phyloP scores from a whole-genome alignment of 176 grass and related monocot species.

The Triticum urartu region DNA sequence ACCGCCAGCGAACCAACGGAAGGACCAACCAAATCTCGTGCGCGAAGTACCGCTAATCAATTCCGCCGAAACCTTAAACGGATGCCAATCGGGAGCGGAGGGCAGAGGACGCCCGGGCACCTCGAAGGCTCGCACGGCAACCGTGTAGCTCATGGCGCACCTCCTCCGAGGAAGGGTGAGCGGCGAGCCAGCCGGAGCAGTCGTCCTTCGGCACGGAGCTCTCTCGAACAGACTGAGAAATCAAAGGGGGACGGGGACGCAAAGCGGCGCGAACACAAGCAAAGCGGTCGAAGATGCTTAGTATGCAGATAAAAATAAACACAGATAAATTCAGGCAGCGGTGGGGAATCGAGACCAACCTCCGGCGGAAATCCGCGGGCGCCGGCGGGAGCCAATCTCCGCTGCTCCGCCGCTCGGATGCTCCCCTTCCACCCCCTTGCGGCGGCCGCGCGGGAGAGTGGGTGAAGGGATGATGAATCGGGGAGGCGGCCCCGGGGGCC shows the following conservation, averaged over 20 bases:
- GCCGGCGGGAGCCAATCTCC: not conserved
- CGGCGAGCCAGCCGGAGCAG: too few relatives aligned
- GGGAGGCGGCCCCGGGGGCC: not conserved
- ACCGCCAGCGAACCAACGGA: not conserved
- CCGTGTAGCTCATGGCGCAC: too few relatives aligned
- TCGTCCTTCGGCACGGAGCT: too few relatives aligned
- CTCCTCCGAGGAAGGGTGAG: not conserved
- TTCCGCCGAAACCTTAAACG: conserved; percentile 29
- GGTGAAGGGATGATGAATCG: not conserved
- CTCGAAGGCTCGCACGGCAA: not conserved
- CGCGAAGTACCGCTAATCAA: conserved; percentile 10
- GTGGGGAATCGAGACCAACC: conserved; percentile 25
- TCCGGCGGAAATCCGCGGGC: conserved; percentile 28
- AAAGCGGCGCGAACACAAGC: too few relatives aligned
- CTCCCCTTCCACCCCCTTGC: not conserved
- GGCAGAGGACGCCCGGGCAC: not conserved
- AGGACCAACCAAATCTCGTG: conserved; percentile 32
- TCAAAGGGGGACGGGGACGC: too few relatives aligned
- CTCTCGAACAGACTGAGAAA: not conserved
- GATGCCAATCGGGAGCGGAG: not conserved
- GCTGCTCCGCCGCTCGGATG: not conserved
- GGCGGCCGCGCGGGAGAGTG: not conserved
- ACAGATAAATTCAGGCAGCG: not conserved
- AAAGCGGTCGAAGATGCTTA: too few relatives aligned
- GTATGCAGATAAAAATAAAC: not conserved